These are phyloP conservation scores for Aspergillus ellipticus DNA, from an alignment of 495 filamentous ascomycete genomes.

Conservation along the genomic window DNA sequence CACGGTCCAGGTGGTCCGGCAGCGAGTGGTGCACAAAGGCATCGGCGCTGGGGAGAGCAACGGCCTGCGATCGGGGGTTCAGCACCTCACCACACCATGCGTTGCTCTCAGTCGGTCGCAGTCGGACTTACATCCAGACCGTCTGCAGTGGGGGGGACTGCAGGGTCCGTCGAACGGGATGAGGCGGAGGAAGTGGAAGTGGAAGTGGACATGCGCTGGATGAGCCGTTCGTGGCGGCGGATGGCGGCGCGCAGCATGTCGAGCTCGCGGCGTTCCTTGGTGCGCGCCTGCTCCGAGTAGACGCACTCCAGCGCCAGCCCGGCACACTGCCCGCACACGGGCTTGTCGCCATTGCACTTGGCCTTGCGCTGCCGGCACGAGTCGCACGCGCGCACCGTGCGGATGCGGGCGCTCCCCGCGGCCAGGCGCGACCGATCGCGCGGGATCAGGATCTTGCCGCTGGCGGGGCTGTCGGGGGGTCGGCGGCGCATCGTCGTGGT, in stretches of 20 bases:
- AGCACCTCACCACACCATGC: neutral
- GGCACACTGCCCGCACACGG: neutral
- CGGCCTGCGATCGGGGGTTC: neutral
- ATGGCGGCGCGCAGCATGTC: neutral
- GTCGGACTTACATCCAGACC: neutral
- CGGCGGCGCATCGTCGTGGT: neutral
- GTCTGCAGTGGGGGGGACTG: neutral
- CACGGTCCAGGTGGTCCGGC: neutral
- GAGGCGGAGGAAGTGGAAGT: neutral
- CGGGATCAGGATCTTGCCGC: neutral
- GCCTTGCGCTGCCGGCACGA: slow-evolving; percentile 1
- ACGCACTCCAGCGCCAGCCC: neutral
- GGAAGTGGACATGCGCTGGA: neutral
- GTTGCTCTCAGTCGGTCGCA: neutral
- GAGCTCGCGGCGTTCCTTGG: neutral
- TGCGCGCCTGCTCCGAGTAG: slow-evolving; percentile 1
- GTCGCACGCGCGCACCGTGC: neutral
- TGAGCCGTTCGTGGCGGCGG: neutral
- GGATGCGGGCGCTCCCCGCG: neutral
- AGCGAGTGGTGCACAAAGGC: neutral
- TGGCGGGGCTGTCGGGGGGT: neutral
- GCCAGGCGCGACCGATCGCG: neutral
- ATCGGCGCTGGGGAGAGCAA: neutral
- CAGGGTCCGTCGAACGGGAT: neutral
- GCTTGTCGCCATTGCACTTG: slow-evolving; percentile 2